Conservation (phyloP, 495 filamentous ascomycete genomes). For the Penicillium manginii region DNA sequence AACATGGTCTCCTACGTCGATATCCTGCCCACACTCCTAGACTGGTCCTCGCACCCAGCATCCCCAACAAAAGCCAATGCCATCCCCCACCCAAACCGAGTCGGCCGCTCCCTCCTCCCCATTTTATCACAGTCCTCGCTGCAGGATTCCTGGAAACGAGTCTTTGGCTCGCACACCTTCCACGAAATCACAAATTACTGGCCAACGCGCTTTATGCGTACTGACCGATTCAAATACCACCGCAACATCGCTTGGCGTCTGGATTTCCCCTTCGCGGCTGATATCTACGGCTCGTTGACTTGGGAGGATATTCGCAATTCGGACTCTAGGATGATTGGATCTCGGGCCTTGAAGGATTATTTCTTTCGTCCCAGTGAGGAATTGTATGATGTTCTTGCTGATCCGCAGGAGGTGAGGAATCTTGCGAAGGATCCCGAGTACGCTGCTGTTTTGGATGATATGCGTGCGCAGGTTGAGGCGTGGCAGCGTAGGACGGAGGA, state of each 20-base stretch:
- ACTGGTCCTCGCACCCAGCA: conserved; percentile 34
- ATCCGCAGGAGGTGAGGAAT: conserved; percentile 45
- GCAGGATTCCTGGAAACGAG: conserved; percentile 29
- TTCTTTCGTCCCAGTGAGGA: conserved; percentile 46
- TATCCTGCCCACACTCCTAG: conserved; percentile 47
- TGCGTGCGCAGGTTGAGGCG: conserved; percentile 33
- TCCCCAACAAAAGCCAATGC: conserved; percentile 8
- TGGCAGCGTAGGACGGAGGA: conserved; percentile 48
- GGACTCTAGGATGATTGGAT: conserved; percentile 40
- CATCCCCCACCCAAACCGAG: conserved; percentile 15
- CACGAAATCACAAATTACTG: conserved; percentile 54
- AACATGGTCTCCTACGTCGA: conserved; percentile 52
- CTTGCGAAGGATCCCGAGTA: conserved; percentile 32
- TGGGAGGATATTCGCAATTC: conserved; percentile 49
- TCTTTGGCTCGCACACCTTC: conserved; percentile 55
- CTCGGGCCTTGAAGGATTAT: conserved; percentile 39
- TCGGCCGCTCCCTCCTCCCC: conserved; percentile 43
- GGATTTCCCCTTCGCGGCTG: conserved; percentile 51
- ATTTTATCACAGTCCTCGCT: conserved; percentile 28
- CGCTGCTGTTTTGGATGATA: conserved; percentile 25
- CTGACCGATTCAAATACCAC: conserved; percentile 47
- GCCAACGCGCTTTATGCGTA: conserved; percentile 49
- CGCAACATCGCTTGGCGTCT: conserved; percentile 49
- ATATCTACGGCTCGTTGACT: conserved; percentile 46
- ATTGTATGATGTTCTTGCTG: conserved; percentile 44